Percentiles rank a stretch among this genome's conserved stretches.
These are phyloP conservation scores for Nothopassalora personata DNA, from an alignment of 2,329 filamentous ascomycete species.

Conservation along the genomic window DNA sequence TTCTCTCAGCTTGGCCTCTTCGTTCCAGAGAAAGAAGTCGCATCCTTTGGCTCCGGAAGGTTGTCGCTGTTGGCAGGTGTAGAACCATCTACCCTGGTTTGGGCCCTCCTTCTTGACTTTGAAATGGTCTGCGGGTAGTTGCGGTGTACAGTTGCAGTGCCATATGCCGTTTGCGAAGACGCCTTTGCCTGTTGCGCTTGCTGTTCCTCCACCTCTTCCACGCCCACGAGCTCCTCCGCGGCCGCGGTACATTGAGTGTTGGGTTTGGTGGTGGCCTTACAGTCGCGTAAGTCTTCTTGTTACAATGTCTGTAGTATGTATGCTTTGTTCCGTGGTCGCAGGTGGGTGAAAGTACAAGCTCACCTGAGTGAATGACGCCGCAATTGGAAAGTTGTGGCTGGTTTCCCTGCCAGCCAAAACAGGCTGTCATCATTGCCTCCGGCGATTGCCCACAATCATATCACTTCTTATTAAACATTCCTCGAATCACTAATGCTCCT, in stretches of 20 bases:
- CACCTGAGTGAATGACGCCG: background rate
- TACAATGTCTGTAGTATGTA: background rate
- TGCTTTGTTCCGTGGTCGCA: background rate
- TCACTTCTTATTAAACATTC: background rate
- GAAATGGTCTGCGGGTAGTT: slow-evolving; percentile 50
- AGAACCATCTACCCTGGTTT: slow-evolving; percentile 51
- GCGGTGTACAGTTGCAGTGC: slow-evolving; percentile 53
- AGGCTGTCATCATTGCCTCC: background rate
- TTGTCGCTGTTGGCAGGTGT: slow-evolving; percentile 50
- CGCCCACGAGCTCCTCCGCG: slow-evolving; percentile 7
- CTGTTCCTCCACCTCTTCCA: slow-evolving; percentile 7
- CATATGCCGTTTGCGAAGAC: slow-evolving; percentile 37
- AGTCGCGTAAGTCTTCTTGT: background rate
- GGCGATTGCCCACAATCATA: too few relatives aligned
- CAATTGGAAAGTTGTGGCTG: background rate
- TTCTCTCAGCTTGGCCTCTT: slow-evolving; percentile 48
- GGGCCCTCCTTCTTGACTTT: slow-evolving; percentile 53
- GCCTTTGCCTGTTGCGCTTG: slow-evolving; percentile 19
- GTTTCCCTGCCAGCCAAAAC: background rate
- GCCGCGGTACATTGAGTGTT: background rate
- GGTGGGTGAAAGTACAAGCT: background rate
- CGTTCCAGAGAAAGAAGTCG: slow-evolving; percentile 55
- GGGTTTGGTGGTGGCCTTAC: background rate
- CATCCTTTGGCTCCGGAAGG: slow-evolving; percentile 41
- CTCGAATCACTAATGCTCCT: too few relatives aligned